Base-by-base conservation (phyloP, 2,329 filamentous ascomycete species). In the Karstenula rhodostoma region DNA sequence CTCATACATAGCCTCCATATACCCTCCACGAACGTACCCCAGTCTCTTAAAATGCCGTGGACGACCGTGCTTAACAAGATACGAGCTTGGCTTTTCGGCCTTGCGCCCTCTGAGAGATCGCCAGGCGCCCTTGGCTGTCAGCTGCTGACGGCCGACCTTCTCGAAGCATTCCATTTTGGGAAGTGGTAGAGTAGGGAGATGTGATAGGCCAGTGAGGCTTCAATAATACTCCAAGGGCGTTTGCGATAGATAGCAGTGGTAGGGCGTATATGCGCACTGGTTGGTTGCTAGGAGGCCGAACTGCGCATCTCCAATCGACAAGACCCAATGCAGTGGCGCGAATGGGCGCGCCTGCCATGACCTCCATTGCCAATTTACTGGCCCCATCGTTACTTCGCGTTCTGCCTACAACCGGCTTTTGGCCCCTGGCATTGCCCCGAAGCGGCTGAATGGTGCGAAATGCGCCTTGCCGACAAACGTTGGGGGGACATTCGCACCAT, bases 131-230 rank as follows among this genome's bases (percentile, higher is more conserved):
- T 37, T 37, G 53, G 53, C 53, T 55, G 59, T 61, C 56, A 61
- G 60, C 51, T 27, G 35, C 47, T 43, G 33, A 50, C 35, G 13
- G 1, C 15, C 32, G 3, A 33, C 33, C 48, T 60, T 60, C 58
- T 55, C 25, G 57, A 57, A 58, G 50, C 23, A 40, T 62, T 54
- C 55, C 56, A 40, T 43, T 60, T 43, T 43, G 37, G 60, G 49
- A 47, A 22, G 27, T 3, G 19, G 19, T 10, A 25, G 47, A 22
- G 22, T 22, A 42, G 23, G 6, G 6, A 4, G 1, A 6, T 35
- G 3, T 58, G 37, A 42, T 58, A 52, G 33, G 56, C 19, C 40
- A 8, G 27, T 9, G 42, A 25, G 22, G 13, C 7, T 27, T 10
- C n/a, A 19, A 40, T 22, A 23, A 42, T 27, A 25, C 53, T 43